Evolutionary conservation across 208 protist species (phyloP).

Genomic region (Acanthamoeba rhysodes): DNA sequence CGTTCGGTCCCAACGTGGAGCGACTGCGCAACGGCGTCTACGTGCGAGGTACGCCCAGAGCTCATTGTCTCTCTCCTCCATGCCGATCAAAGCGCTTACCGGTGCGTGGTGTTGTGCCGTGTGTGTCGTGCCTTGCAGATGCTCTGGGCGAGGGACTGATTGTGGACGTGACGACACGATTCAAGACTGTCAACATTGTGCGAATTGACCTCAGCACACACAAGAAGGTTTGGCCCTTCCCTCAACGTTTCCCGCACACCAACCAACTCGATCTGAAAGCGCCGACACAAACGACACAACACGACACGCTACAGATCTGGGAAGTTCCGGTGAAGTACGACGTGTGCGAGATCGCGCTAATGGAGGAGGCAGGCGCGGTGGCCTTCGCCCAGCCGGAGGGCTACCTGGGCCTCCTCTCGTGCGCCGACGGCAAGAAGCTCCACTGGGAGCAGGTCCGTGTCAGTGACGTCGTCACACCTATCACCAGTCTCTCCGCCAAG

Average conservation of each 20-base stretch:
- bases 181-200: neutral
- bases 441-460: neutral
- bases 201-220: neutral
- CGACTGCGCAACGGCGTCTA: conserved; percentile 10
- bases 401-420: conserved; percentile 26
- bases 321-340: conserved; percentile 24
- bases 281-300: neutral
- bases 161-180: neutral
- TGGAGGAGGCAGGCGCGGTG: neutral
- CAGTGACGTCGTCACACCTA: neutral
- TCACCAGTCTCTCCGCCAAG: conserved; percentile 44
- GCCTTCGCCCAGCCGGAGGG: conserved; percentile 40
- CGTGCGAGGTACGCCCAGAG: neutral
- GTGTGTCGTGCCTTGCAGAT: neutral
- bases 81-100: too few species aligned
- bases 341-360: neutral
- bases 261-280: neutral
- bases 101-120: too few species aligned
- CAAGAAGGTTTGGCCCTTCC: neutral
- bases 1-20: neutral
- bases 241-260: neutral
- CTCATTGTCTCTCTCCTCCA: neutral
- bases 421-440: neutral
- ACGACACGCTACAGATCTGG: neutral
- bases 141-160: neutral